Base-by-base conservation (phyloP, 2,329 filamentous ascomycete species). In the Diaporthe sp. region DNA sequence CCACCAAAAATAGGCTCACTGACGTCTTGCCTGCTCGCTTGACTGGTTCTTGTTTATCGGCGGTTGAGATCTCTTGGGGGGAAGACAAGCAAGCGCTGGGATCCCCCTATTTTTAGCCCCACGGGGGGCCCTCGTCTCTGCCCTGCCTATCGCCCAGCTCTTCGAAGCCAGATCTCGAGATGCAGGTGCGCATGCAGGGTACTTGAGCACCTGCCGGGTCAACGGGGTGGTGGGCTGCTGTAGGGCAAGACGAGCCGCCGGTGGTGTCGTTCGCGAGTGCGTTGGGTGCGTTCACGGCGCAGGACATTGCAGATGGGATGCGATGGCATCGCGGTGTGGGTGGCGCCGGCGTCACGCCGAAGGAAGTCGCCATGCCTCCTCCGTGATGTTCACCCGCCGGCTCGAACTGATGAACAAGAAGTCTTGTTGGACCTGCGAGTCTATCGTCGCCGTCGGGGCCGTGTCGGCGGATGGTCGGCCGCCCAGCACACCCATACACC, bases 181-280 rank as follows among this genome's bases (percentile, higher is more conserved):
- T 76, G 74, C 74, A 72, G 45, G 40, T 40, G 47, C 17, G 17
- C 28, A 68, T 76, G 54, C 61, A 72, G 54, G 50, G 45, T 30
- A 33, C 69, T 35, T 28, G 69, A 30, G 25, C 25, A 40, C 38
- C n/a, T 30, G 38, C 25, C 57, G 12, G 28, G n/a, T 22, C 2
- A 25, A 55, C 38, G 25, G 25, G 45, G 38, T 38, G 35, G 35
- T 38, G 19, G 45, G 17, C 10, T 55, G 10, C 13, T 30, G 33
- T 15, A 54, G 45, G 35, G 35, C 70, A 22, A 17, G 35, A 72
- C 57, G 57, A 72, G 45, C 35, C 70, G 45, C 45, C 57, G 40
- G 35, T 64, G 35, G 45, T 54, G 47, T 35, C 57, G n/a, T n/a
- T n/a, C n/a, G n/a, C n/a, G n/a, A 33, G 57, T 22, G 4, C 19